phyloP scores from a whole-genome alignment of 2,329 filamentous ascomycete species.

The Pyricularia sp. region DNA sequence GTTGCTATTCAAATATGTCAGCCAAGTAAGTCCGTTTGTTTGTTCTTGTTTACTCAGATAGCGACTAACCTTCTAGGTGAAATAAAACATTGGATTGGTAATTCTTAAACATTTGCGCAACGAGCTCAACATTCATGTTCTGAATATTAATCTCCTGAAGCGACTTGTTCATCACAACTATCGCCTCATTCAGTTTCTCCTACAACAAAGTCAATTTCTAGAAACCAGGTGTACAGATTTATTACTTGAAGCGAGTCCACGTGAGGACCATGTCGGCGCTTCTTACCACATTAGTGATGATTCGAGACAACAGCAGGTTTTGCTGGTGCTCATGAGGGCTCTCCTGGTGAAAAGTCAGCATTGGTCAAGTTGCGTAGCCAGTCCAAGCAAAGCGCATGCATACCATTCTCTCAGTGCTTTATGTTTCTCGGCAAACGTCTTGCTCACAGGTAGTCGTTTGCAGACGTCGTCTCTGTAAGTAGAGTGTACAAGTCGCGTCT shows the following conservation, averaged over 20 bases:
- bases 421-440: background rate
- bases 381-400: background rate
- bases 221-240: background rate
- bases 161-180: slow-evolving; percentile 85
- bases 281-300: slow-evolving; percentile 94
- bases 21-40: too few species aligned
- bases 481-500: background rate
- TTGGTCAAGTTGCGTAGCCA: background rate
- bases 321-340: slow-evolving; percentile 98
- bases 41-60: background rate
- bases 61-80: slow-evolving; percentile 74
- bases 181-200: slow-evolving; percentile 96
- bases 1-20: slow-evolving; percentile 49
- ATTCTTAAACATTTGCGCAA: slow-evolving; percentile 99
- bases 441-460: background rate
- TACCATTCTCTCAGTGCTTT: slow-evolving; percentile 1
- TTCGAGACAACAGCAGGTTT: slow-evolving; percentile 82
- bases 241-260: background rate
- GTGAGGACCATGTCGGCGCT: background rate
- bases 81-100: slow-evolving; percentile 98
- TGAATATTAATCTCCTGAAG: slow-evolving; percentile 97
- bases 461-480: background rate
- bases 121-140: slow-evolving; percentile 97
- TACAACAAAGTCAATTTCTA: background rate
- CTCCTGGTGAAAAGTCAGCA: slow-evolving; percentile 46